These are phyloP conservation scores for Crithidia mellificae DNA, from an alignment of 208 protist genomes.

Conservation along the genomic window DNA sequence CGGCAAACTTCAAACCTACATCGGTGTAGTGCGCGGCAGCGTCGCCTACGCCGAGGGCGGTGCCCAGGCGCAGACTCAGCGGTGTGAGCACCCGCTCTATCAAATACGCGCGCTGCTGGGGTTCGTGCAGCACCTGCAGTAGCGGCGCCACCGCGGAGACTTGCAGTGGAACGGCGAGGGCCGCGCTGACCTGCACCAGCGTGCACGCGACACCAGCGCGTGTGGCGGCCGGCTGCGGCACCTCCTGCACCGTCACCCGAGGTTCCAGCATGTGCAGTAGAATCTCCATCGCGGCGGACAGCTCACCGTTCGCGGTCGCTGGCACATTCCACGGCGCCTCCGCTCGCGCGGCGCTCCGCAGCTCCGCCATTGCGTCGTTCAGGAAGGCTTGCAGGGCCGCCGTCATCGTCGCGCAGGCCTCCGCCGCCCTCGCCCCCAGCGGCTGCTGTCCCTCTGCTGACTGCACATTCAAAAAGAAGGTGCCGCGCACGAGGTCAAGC, in stretches of 20 bases:
- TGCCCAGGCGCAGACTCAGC: slow-evolving; percentile 28
- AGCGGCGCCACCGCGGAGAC: slow-evolving; percentile 46
- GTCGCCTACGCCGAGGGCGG: slow-evolving; percentile 28
- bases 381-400: slow-evolving; percentile 25
- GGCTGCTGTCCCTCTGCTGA: slow-evolving; percentile 8
- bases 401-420: slow-evolving; percentile 28
- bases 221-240: slow-evolving; percentile 11
- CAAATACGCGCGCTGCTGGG: slow-evolving; percentile 42
- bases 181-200: slow-evolving; percentile 30
- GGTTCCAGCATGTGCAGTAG: slow-evolving; percentile 48
- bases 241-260: slow-evolving; percentile 24
- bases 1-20: slow-evolving; percentile 29
- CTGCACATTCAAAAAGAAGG: slow-evolving; percentile 31
- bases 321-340: slow-evolving; percentile 45
- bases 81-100: slow-evolving; percentile 38
- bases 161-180: slow-evolving; percentile 40
- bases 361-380: slow-evolving; percentile 9
- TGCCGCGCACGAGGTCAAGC: slow-evolving; percentile 47
- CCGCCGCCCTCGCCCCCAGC: slow-evolving; percentile 26
- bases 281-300: slow-evolving; percentile 51
- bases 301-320: slow-evolving; percentile 23
- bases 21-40: slow-evolving; percentile 29
- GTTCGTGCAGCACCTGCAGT: slow-evolving; percentile 30
- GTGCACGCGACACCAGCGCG: slow-evolving; percentile 14
- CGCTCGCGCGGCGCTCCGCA: slow-evolving; percentile 26